phyloP scores from a whole-genome alignment of 2,329 filamentous ascomycete genomes.

The Colletotrichum destructivum region DNA sequence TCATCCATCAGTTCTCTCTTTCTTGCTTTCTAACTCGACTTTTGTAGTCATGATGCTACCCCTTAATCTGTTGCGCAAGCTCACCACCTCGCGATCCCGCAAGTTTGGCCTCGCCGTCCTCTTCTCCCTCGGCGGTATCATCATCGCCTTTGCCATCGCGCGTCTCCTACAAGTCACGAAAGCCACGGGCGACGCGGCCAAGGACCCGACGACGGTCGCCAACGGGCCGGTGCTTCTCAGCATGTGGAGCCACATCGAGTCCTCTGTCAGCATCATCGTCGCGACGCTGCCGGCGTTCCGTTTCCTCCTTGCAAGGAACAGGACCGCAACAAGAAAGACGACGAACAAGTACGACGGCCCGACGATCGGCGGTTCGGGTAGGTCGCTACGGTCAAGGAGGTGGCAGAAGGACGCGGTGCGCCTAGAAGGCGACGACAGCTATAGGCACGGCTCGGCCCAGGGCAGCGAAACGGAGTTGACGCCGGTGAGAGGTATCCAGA shows the following conservation, averaged over 20 bases:
- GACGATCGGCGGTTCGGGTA: slow-evolving; percentile 20
- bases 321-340: slow-evolving; percentile 18
- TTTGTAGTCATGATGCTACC: slow-evolving; percentile 25
- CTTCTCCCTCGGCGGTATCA: slow-evolving; percentile 37
- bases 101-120: slow-evolving; percentile 38
- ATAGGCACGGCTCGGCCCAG: background rate
- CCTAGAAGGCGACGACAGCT: slow-evolving; percentile 9
- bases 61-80: slow-evolving; percentile 29
- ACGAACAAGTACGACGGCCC: slow-evolving; percentile 12
- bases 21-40: background rate
- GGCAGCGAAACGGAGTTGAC: slow-evolving; percentile 34
- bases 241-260: slow-evolving; percentile 42
- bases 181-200: slow-evolving; percentile 32
- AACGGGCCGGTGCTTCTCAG: slow-evolving; percentile 39
- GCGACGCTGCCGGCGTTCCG: slow-evolving; percentile 39
- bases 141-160: slow-evolving; percentile 38
- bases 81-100: slow-evolving; percentile 21
- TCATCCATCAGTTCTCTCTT: background rate
- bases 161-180: slow-evolving; percentile 28
- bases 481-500: slow-evolving; percentile 25
- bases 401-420: slow-evolving; percentile 23
- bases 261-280: slow-evolving; percentile 36
- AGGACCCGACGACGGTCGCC: slow-evolving; percentile 35
- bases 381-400: slow-evolving; percentile 15
- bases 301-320: slow-evolving; percentile 32